These are phyloP conservation scores for Luffa acutangula DNA, from an alignment of 306 rosid genomes.

Conservation along the genomic window DNA sequence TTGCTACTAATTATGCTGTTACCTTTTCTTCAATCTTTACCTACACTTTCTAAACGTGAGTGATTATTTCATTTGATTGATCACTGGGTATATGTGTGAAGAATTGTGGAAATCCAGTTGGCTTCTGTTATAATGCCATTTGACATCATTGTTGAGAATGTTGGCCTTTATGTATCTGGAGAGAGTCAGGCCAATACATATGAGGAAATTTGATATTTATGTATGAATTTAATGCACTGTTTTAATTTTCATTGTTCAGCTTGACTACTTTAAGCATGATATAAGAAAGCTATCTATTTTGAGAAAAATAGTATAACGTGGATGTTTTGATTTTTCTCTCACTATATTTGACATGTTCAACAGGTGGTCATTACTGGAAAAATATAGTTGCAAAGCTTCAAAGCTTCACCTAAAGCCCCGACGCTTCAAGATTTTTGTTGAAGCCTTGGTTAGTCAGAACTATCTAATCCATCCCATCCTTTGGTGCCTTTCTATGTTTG, in stretches of 20 bases:
- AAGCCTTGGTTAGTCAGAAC: slow-evolving; percentile 76
- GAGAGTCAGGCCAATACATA: neutral
- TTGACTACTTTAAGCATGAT: neutral
- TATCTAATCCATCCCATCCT: slow-evolving; percentile 12
- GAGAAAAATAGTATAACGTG: neutral
- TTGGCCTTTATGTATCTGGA: neutral
- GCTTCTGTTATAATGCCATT: neutral
- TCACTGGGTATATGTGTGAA: neutral
- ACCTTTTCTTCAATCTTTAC: neutral
- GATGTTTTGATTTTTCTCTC: slow-evolving; percentile 3
- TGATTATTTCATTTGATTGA: neutral
- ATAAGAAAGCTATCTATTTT: neutral
- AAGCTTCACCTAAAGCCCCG: slow-evolving; percentile 98
- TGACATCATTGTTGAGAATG: neutral
- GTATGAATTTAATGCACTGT: neutral
- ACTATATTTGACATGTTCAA: slow-evolving; percentile 17
- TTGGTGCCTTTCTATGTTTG: neutral
- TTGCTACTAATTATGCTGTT: neutral
- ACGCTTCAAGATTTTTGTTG: slow-evolving; percentile 81
- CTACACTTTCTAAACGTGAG: neutral
- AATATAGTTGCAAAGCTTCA: slow-evolving; percentile 97
- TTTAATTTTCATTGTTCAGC: neutral
- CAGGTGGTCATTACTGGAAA: slow-evolving; percentile 99
- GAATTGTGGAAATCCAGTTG: neutral
- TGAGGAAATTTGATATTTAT: neutral